Conservation (phyloP, 1,139 yeast species). For the Yarrowia galli region DNA sequence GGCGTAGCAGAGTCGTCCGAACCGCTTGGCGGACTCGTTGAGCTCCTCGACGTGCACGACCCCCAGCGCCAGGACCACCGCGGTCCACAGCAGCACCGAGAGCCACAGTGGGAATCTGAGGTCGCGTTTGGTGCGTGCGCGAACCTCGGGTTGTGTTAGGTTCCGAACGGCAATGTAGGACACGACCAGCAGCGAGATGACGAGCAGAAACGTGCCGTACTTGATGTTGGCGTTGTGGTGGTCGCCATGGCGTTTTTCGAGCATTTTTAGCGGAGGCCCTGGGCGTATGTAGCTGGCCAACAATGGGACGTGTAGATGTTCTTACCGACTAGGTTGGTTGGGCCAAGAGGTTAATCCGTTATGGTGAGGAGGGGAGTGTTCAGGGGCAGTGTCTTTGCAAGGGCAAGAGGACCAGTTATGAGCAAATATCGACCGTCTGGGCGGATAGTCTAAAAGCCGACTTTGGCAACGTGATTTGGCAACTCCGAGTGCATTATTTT, state of each 20-base stretch:
- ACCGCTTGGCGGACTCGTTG: conserved; percentile 46
- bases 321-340: conserved; percentile 5
- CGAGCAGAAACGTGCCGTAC: conserved; percentile 59
- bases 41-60: conserved; percentile 41
- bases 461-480: no score
- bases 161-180: conserved; percentile 42
- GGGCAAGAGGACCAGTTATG: conserved; percentile 4
- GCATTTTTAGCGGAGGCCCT: conserved; percentile 8
- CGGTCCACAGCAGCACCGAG: conserved; percentile 52
- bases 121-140: conserved; percentile 44
- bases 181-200: conserved; percentile 51
- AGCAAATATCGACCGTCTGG: neutral
- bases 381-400: conserved; percentile 11
- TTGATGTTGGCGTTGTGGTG: conserved; percentile 53
- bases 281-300: conserved; percentile 20
- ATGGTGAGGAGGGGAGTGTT: neutral
- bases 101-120: conserved; percentile 50
- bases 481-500: no score
- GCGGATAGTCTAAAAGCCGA: neutral
- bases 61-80: conserved; percentile 46
- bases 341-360: conserved; percentile 3
- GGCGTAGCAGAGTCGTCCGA: conserved; percentile 69
- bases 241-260: conserved; percentile 47
- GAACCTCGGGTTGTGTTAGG: conserved; percentile 49
- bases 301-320: conserved; percentile 27